Evolutionary conservation across 108 stramenopile genomes (phyloP), one percentile per base, ranked within the genome.

Genomic region (Thalassiosira profunda): DNA sequence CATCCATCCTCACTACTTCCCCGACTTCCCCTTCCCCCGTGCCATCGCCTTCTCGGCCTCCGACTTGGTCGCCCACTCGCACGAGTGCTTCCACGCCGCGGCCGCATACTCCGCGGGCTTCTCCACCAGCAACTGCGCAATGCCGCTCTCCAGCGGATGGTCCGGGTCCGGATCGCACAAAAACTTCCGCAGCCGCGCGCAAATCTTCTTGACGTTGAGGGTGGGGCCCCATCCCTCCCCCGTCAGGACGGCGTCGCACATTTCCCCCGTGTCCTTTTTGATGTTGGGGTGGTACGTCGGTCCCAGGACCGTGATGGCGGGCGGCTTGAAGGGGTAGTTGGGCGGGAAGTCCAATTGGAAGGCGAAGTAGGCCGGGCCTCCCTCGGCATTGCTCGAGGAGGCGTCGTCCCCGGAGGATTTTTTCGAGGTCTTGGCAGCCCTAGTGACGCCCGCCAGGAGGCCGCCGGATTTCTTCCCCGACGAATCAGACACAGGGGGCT

Each of bases 221-320:
- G 81, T 82, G 21, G 81, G 81, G 23, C 76, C 70, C 89, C 89
- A 91, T 36, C 83, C 74, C 20, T 87, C 82, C 18, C 84, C 85
- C 35, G 89, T 83, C 43, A 91, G 62, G 21, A 79, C 47, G 15
- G 83, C 74, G 40, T 86, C 81, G 78, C 89, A 91, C 25, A 91
- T 89, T 63, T 89, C 89, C 12, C 89, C 89, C 15, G 84, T 73
- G 20, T 86, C 79, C 0, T 80, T 65, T 46, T 90, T 90, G 24
- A 93, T 81, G 49, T 89, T 91, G 31, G 89, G 89, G 77, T 93
- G 92, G 64, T 90, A 92, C 6, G 91, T 72, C 37, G 79, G 79
- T 8, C 87, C 68, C 26, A 80, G 51, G 17, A 93, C 91, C 31
- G 79, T 73, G 21, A 93, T 84, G 41, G 60, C 63, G 37, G 92